These are phyloP conservation scores for Exophiala phaeomuriformis DNA, from an alignment of 2,329 filamentous ascomycete species.

Conservation along the genomic window DNA sequence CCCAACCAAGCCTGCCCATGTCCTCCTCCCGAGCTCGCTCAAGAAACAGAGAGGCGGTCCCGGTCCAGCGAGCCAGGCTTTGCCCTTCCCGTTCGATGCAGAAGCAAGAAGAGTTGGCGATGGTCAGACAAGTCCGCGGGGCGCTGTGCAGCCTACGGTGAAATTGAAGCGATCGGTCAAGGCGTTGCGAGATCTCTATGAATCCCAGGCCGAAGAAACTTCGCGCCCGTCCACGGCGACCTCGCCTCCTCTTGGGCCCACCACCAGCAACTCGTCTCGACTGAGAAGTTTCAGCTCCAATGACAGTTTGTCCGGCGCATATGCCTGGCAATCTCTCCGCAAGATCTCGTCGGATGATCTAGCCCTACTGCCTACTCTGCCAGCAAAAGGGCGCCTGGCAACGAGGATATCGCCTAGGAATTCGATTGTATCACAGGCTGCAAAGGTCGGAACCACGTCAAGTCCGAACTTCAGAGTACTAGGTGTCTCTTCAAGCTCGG, in stretches of 20 bases:
- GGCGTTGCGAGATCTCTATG: conserved; percentile 27
- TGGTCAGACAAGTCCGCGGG: conserved; percentile 3
- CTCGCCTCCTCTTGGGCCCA: conserved; percentile 20
- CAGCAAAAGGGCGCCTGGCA: conserved; percentile 5
- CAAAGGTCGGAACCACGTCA: conserved; percentile 12
- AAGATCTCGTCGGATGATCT: conserved; percentile 24
- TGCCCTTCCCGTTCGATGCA: conserved; percentile 8
- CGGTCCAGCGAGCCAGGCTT: conserved; percentile 10
- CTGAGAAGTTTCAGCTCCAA: conserved; percentile 26
- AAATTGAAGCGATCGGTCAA: conserved; percentile 27
- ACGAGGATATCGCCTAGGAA: conserved; percentile 16
- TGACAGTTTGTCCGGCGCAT: conserved; percentile 23
- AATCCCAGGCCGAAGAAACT: conserved; percentile 25
- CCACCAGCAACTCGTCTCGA: conserved; percentile 18
- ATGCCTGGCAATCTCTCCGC: conserved; percentile 23
- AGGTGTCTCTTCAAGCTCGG: conserved; percentile 17
- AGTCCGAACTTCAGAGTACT: conserved; percentile 24
- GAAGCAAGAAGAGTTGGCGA: conserved; percentile 10
- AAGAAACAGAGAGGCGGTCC: conserved; percentile 21
- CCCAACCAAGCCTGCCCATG: conserved; percentile 43
- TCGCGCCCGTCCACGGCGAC: conserved; percentile 25
- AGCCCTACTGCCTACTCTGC: conserved; percentile 20
- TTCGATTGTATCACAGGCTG: conserved; percentile 21
- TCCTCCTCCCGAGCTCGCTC: conserved; percentile 37
- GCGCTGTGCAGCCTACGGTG: conserved; percentile 17